These are phyloP conservation scores for Chytriomyces confervae DNA, from an alignment of 192 early-diverging fungal genomes.

Conservation along the genomic window DNA sequence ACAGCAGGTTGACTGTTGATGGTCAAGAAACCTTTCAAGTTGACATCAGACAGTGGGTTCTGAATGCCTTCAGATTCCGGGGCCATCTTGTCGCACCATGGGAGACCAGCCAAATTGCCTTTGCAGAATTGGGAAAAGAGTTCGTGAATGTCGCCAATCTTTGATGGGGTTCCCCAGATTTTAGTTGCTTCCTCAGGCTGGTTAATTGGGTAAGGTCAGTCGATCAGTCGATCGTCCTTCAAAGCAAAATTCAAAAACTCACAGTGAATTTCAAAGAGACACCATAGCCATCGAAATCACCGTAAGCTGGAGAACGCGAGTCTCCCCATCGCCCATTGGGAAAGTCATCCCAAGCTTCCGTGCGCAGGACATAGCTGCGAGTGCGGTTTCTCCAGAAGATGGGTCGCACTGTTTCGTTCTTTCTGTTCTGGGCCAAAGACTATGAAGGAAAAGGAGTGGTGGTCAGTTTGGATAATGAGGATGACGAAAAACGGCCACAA, in stretches of 20 bases:
- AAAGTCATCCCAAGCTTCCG: constrained; percentile 96
- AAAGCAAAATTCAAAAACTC: constrained; percentile 9
- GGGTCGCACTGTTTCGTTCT: constrained; percentile 93
- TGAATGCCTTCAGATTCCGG: constrained; percentile 80
- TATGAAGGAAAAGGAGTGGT: constrained; percentile 10
- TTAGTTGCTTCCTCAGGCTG: constrained; percentile 67
- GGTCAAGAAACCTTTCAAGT: constrained; percentile 85
- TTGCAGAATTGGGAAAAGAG: constrained; percentile 87
- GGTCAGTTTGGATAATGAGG: too few species aligned
- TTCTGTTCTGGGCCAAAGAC: constrained; percentile 81
- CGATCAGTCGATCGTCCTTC: background rate
- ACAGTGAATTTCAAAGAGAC: constrained; percentile 68
- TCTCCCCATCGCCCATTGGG: constrained; percentile 99
- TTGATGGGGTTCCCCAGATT: constrained; percentile 81
- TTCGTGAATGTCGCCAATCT: constrained; percentile 68
- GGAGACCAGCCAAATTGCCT: constrained; percentile 79
- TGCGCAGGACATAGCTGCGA: constrained; percentile 86
- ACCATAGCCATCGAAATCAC: constrained; percentile 76
- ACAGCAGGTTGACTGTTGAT: constrained; percentile 96
- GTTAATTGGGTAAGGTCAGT: background rate
- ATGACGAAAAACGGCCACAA: constrained; percentile 37
- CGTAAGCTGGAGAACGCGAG: constrained; percentile 75
- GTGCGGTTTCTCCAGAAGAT: constrained; percentile 98
- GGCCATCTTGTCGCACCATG: constrained; percentile 88
- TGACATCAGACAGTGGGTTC: constrained; percentile 70